Percentiles rank a stretch among this genome's conserved stretches.
These are phyloP conservation scores for Dothideomycetidae sp. DNA, from an alignment of 2,329 filamentous ascomycete genomes.

Conservation along the genomic window DNA sequence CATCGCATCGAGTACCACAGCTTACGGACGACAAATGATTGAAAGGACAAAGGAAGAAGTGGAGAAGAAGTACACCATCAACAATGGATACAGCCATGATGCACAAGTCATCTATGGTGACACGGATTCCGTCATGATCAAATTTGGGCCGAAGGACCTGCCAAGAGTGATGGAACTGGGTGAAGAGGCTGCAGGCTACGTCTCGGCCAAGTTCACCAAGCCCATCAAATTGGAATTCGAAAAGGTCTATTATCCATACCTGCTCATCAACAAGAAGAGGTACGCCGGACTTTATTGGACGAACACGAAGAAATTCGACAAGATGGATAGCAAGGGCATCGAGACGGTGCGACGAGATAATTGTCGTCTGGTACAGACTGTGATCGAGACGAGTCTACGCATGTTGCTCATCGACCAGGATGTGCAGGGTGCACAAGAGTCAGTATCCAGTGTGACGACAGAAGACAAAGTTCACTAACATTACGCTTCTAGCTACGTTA, in stretches of 20 bases:
- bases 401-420: conserved; percentile 95
- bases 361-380: conserved; percentile 85
- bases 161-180: conserved; percentile 85
- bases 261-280: conserved; percentile 99
- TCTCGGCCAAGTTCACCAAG: conserved; percentile 85
- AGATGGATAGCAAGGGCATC: conserved; percentile 99
- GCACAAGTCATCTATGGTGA: conserved; percentile 97
- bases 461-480: conserved; percentile 17
- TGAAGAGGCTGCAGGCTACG: conserved; percentile 77
- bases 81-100: conserved; percentile 87
- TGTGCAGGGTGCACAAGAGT: conserved; percentile 83
- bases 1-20: conserved; percentile 93
- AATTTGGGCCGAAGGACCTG: conserved; percentile 82
- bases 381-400: conserved; percentile 88
- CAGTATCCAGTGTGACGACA: conserved; percentile 29
- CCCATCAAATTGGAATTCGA: conserved; percentile 99
- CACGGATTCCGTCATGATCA: conserved; percentile 99
- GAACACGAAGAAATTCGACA: conserved; percentile 85
- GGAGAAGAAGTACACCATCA: conserved; percentile 74
- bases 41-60: conserved; percentile 96
- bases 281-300: conserved; percentile 99
- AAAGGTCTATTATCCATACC: conserved; percentile 95
- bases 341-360: conserved; percentile 97
- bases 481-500: conserved; percentile 61
- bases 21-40: conserved; percentile 97